Conservation (phyloP, 345 rosid species). For the Populus ilicifolia region DNA sequence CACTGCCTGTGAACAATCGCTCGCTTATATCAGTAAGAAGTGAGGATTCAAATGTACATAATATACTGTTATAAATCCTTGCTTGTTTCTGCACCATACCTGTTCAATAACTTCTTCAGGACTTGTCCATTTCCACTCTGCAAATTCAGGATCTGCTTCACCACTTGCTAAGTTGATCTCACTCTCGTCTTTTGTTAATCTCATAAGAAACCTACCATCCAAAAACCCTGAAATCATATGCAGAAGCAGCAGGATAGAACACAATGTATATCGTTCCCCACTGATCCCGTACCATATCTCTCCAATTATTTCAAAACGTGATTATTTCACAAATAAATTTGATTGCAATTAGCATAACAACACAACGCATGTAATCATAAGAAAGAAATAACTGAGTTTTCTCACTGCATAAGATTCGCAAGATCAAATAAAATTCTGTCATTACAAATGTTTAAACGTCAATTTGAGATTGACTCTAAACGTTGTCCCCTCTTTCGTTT, state of each 20-base stretch:
- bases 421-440: background rate
- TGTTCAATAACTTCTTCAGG: conserved; percentile 83
- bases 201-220: conserved; percentile 74
- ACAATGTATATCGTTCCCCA: background rate
- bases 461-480: too few species aligned
- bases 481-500: too few species aligned
- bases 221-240: background rate
- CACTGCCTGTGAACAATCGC: conserved; percentile 58
- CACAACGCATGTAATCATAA: background rate
- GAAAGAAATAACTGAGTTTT: background rate
- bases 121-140: conserved; percentile 94
- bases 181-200: conserved; percentile 62
- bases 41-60: background rate
- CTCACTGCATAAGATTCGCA: background rate
- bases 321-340: background rate
- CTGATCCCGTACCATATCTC: background rate
- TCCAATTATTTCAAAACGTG: background rate
- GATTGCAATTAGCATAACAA: background rate
- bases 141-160: conserved; percentile 78
- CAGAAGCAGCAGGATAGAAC: background rate
- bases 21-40: background rate
- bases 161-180: conserved; percentile 78
- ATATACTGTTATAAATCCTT: background rate
- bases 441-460: background rate
- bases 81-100: conserved; percentile 24